Base-by-base conservation (phyloP, 257 asterid species). In the Solanum verrucosum region DNA sequence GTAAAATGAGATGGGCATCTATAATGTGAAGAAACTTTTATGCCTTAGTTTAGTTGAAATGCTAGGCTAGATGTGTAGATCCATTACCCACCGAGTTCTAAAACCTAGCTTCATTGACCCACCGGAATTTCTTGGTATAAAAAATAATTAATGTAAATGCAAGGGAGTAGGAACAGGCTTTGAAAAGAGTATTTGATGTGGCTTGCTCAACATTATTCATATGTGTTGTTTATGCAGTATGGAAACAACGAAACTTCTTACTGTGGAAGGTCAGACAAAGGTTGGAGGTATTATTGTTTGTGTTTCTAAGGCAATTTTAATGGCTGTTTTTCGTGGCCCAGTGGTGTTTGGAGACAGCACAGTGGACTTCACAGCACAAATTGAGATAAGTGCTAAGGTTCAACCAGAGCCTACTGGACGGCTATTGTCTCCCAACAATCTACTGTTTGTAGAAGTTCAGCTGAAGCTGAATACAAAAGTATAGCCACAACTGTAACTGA, bases 381-480 rank as follows among this genome's bases (percentile, higher is more conserved):
- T 5, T 35, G 38, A 35, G 38, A 35, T 35, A 7, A 37, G 40
- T 37, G 9, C 40, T 37, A 37, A 37, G 40, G 40, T 37, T 37
- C 98, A 95, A 85, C 96, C 99, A 25, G 98, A 93, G 91, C 96
- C 98, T 56, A 90, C 91, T 84, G 98, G 96, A 88, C 93, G 94
- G 98, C 90, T 95, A 84, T 27, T 94, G 88, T 92, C 96, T 37
- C 38, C 38, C 38, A 35, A 35, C 38, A 35, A 35, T 35, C 38
- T 1, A 35, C 2, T 35, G 38, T 35, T 35, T 35, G 38, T 35
- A 35, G 8, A 35, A 35, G 38, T 35, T 35, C 8, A 35, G 8
- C 38, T 34, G 37, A 34, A 34, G 37, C 1, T 35, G 38, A 35
- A 35, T 35, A 35, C 38, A 35, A 1, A 35, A 35, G 38, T 35